These are phyloP conservation scores for Lipomyces sp. DNA, from an alignment of 805 yeast species.

Conservation along the genomic window DNA sequence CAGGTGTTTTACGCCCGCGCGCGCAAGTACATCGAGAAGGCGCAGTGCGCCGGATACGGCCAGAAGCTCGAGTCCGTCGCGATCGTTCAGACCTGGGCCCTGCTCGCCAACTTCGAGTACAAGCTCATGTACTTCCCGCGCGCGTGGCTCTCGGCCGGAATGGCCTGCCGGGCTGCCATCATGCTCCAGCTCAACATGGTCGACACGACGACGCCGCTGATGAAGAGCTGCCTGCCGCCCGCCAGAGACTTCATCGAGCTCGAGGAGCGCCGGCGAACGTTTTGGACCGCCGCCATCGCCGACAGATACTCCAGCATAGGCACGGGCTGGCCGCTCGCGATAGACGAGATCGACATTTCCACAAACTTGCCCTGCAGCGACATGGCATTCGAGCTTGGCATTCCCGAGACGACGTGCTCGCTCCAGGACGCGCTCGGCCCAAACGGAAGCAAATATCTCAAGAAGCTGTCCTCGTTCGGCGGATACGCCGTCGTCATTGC, in stretches of 20 bases:
- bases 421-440: conserved; percentile 5
- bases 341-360: conserved; percentile 27
- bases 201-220: conserved; percentile 16
- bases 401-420: conserved; percentile 7
- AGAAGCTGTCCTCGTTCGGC: conserved; percentile 10
- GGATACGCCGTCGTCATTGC: conserved; percentile 5
- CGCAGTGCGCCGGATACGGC: conserved; percentile 23
- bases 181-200: conserved; percentile 32
- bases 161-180: conserved; percentile 31
- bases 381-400: conserved; percentile 12
- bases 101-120: conserved; percentile 32
- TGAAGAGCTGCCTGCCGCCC: conserved; percentile 19
- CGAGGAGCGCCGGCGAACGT: conserved; percentile 36
- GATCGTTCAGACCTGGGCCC: conserved; percentile 33
- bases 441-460: not conserved
- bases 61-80: conserved; percentile 24
- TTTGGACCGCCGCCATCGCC: conserved; percentile 32
- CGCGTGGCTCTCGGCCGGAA: conserved; percentile 37
- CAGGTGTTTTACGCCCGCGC: conserved; percentile 31
- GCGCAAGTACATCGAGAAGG: conserved; percentile 31
- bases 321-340: conserved; percentile 33
- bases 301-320: conserved; percentile 33
- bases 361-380: conserved; percentile 35
- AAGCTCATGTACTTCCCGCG: conserved; percentile 32
- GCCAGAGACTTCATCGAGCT: conserved; percentile 23